A percentile compares a stretch with the other conserved stretches of the same genome.
phyloP scores from a whole-genome alignment of 225 moss, liverwort and hornwort species.

The Polytrichum commune region DNA sequence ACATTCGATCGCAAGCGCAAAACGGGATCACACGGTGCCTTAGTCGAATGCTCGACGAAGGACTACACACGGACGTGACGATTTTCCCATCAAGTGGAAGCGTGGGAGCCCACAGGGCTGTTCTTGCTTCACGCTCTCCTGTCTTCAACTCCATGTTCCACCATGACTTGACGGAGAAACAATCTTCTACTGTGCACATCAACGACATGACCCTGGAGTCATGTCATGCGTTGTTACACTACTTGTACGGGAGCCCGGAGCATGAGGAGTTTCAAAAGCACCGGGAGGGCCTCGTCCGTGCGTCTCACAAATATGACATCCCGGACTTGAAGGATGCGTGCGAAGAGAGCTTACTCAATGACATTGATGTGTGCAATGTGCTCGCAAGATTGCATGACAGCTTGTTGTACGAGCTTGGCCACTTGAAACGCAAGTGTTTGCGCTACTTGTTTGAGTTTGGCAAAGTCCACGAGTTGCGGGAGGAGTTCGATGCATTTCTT shows the following conservation, averaged over 20 bases:
- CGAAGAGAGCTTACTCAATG: conserved; percentile 40
- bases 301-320: conserved; percentile 41
- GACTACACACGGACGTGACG: conserved; percentile 42
- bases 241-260: conserved; percentile 37
- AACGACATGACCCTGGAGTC: conserved; percentile 49
- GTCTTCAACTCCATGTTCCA: conserved; percentile 52
- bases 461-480: conserved; percentile 35
- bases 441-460: conserved; percentile 49
- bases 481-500: conserved; percentile 43
- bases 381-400: conserved; percentile 32
- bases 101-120: conserved; percentile 47
- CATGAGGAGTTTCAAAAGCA: conserved; percentile 44
- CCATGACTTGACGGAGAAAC: conserved; percentile 44
- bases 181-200: conserved; percentile 41
- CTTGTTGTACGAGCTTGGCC: conserved; percentile 38
- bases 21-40: conserved; percentile 35
- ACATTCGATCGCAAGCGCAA: conserved; percentile 38
- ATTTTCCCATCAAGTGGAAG: conserved; percentile 38
- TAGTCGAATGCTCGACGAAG: conserved; percentile 46
- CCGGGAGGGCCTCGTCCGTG: conserved; percentile 37
- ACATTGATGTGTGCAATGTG: conserved; percentile 41
- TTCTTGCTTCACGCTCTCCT: conserved; percentile 45
- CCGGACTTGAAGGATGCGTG: conserved; percentile 42
- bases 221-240: conserved; percentile 45
- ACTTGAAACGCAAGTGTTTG: conserved; percentile 44